A percentile compares a stretch with the other conserved stretches of the same genome.
phyloP scores from a whole-genome alignment of 805 yeast species.

The Maudiozyma barnettii region DNA sequence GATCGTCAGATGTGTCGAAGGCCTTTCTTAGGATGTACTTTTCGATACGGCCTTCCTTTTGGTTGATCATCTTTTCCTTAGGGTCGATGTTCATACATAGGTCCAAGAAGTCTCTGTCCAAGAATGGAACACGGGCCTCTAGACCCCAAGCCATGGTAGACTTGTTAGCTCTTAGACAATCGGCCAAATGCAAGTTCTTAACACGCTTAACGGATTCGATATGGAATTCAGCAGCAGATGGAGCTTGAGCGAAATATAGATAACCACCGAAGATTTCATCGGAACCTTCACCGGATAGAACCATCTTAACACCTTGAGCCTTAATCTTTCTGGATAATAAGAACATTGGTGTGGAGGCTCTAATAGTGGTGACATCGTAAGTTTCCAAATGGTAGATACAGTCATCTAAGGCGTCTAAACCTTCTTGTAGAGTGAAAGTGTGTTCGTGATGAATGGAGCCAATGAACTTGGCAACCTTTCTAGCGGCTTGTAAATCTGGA shows the following conservation, averaged over 20 bases:
- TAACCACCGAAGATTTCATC: constrained; percentile 99
- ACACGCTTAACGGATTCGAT: constrained; percentile 91
- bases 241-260: constrained; percentile 94
- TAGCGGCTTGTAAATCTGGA: constrained; percentile 94
- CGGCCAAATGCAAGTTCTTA: constrained; percentile 93
- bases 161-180: constrained; percentile 97
- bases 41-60: constrained; percentile 70
- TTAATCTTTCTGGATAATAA: constrained; percentile 90
- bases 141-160: constrained; percentile 99
- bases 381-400: constrained; percentile 95
- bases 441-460: constrained; percentile 97
- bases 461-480: constrained; percentile 90
- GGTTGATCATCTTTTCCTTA: constrained; percentile 74
- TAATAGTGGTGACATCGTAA: constrained; percentile 94
- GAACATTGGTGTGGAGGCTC: constrained; percentile 99
- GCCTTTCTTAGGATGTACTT: constrained; percentile 96
- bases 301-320: constrained; percentile 99
- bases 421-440: constrained; percentile 93
- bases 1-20: constrained; percentile 84
- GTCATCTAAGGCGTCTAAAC: constrained; percentile 89
- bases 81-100: constrained; percentile 93
- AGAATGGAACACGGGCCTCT: constrained; percentile 98
- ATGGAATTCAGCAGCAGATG: constrained; percentile 88
- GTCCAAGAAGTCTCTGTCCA: constrained; percentile 87
- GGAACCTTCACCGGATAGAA: constrained; percentile 95